Evolutionary conservation across 345 rosid species (phyloP).

Genomic region (Gossypium anomalum): DNA sequence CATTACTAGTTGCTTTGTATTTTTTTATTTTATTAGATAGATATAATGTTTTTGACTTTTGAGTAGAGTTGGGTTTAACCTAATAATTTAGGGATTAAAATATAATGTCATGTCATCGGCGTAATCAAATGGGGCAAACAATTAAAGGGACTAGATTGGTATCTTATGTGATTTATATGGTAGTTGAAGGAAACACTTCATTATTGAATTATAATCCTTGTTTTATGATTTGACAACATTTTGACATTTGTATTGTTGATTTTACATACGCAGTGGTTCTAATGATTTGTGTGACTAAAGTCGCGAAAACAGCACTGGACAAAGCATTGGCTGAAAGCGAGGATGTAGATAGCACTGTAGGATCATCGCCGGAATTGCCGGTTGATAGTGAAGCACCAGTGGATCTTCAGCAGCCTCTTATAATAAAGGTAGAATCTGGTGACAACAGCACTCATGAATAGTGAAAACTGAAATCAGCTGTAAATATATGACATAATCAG

Average conservation of each 20-base stretch:
- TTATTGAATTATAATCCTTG: not conserved
- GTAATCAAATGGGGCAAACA: not conserved
- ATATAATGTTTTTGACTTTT: not conserved
- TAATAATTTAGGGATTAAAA: not conserved
- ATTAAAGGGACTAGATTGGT: not conserved
- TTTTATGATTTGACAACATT: not conserved
- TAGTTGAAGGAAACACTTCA: not conserved
- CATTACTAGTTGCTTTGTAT: not conserved
- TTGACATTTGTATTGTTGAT: not conserved
- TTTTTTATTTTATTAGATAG: not conserved
- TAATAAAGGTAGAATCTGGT: conserved; percentile 65
- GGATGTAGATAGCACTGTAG: conserved; percentile 36
- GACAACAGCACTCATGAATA: conserved; percentile 35
- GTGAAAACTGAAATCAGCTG: conserved; percentile 19
- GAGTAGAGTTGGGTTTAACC: not conserved
- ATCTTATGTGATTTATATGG: not conserved
- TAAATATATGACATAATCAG: conserved; percentile 27
- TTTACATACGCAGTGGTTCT: conserved; percentile 52
- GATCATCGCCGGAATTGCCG: conserved; percentile 38
- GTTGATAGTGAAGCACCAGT: conserved; percentile 29
- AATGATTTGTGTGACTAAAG: conserved; percentile 68
- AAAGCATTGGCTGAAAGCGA: conserved; percentile 91
- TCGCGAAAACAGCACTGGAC: conserved; percentile 71
- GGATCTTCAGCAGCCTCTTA: conserved; percentile 61
- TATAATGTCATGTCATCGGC: not conserved